These are phyloP conservation scores for Paramecium octaurelia DNA, from an alignment of 73 alveolate genomes.

Conservation along the genomic window DNA sequence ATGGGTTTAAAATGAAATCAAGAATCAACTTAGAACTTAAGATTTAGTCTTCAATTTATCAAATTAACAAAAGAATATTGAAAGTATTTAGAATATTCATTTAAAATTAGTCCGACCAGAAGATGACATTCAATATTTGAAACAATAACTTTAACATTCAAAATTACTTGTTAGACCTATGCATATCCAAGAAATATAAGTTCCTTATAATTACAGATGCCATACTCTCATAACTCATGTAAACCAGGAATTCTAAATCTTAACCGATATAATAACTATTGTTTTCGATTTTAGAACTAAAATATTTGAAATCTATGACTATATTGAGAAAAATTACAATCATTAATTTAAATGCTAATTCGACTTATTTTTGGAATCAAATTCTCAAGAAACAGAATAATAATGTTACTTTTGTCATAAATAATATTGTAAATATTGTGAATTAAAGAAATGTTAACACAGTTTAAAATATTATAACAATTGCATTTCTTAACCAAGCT, in stretches of 20 bases:
- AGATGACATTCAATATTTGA: background rate
- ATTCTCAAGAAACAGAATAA: background rate
- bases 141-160: background rate
- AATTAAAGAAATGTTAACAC: background rate
- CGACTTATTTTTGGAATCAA: conserved; percentile 8
- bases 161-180: conserved; percentile 18
- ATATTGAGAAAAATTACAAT: background rate
- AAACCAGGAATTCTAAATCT: background rate
- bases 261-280: background rate
- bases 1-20: conserved; percentile 19
- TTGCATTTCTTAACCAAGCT: background rate
- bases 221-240: background rate
- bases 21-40: background rate
- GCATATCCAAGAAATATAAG: background rate
- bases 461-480: background rate
- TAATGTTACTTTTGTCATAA: background rate
- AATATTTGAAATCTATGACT: background rate
- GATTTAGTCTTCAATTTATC: background rate
- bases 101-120: background rate
- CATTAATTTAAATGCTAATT: background rate
- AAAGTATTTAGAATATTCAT: background rate
- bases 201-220: background rate
- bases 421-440: background rate
- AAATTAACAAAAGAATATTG: background rate
- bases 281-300: background rate